Conservation (phyloP, 2,329 filamentous ascomycete species). For the Calonectria leucothoes region DNA sequence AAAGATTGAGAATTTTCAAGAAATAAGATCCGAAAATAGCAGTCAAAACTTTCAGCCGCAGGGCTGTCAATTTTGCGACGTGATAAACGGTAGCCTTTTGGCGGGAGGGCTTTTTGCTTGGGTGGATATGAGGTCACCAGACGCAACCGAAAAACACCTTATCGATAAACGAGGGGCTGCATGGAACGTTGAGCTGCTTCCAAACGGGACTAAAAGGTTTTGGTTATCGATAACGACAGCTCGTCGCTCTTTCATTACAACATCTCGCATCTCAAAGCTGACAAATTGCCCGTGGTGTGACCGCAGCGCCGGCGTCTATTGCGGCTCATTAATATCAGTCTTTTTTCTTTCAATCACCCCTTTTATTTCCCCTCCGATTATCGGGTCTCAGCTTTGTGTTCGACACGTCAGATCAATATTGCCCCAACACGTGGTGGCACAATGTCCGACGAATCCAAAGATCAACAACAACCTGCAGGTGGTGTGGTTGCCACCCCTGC, state of each 20-base stretch:
- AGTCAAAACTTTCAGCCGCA: neutral
- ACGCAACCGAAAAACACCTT: neutral
- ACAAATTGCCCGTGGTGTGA: constrained; percentile 41
- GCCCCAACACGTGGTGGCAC: constrained; percentile 27
- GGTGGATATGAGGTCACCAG: constrained; percentile 10
- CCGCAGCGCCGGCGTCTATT: constrained; percentile 14
- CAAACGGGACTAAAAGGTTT: neutral
- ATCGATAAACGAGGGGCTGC: constrained; percentile 11
- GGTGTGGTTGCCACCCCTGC: constrained; percentile 31
- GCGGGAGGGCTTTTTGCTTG: constrained; percentile 6
- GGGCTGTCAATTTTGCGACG: neutral
- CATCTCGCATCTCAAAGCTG: constrained; percentile 22
- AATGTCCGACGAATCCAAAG: constrained; percentile 43
- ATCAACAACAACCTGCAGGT: constrained; percentile 35
- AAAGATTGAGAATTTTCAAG: neutral
- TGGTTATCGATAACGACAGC: constrained; percentile 15
- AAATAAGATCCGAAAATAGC: neutral
- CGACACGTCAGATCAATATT: constrained; percentile 25
- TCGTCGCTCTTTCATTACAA: neutral
- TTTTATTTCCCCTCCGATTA: constrained; percentile 9
- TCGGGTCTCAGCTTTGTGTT: constrained; percentile 12
- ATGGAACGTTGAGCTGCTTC: neutral
- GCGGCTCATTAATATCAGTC: neutral
- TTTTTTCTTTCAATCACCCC: constrained; percentile 10
- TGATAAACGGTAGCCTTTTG: neutral